Conservation (phyloP, 148 eudicot species). For the Pouteria glomerata region DNA sequence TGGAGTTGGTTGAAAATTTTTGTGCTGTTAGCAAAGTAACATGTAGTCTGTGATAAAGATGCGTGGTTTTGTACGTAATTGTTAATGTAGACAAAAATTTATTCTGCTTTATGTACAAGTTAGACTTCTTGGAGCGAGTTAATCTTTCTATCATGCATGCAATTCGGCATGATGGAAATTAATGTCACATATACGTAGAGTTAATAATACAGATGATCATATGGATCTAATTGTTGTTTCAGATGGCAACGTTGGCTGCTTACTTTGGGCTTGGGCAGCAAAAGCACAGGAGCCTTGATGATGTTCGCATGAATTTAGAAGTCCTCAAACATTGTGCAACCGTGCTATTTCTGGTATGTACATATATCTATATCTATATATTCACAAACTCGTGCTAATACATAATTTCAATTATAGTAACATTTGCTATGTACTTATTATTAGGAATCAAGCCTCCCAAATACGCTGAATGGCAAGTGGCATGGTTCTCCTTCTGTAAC, state of each 20-base stretch:
- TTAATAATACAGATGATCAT: too few relatives aligned
- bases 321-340: slow-evolving; percentile 94
- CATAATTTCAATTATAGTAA: not conserved
- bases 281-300: slow-evolving; percentile 95
- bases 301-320: slow-evolving; percentile 91
- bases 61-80: too few relatives aligned
- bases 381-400: not conserved
- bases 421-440: not conserved
- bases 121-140: too few relatives aligned
- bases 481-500: slow-evolving; percentile 37
- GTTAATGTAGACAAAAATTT: too few relatives aligned
- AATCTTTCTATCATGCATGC: too few relatives aligned
- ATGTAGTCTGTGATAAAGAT: too few relatives aligned
- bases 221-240: not conserved
- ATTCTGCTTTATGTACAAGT: too few relatives aligned
- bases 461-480: slow-evolving; percentile 36
- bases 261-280: slow-evolving; percentile 93
- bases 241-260: slow-evolving; percentile 92
- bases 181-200: too few relatives aligned
- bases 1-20: too few relatives aligned
- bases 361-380: too few relatives aligned
- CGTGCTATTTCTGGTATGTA: slow-evolving; percentile 73
- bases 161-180: too few relatives aligned
- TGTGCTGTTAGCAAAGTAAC: too few relatives aligned
- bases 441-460: slow-evolving; percentile 86